Base-by-base conservation (phyloP, 495 filamentous ascomycete species). In the Platismatia glauca region DNA sequence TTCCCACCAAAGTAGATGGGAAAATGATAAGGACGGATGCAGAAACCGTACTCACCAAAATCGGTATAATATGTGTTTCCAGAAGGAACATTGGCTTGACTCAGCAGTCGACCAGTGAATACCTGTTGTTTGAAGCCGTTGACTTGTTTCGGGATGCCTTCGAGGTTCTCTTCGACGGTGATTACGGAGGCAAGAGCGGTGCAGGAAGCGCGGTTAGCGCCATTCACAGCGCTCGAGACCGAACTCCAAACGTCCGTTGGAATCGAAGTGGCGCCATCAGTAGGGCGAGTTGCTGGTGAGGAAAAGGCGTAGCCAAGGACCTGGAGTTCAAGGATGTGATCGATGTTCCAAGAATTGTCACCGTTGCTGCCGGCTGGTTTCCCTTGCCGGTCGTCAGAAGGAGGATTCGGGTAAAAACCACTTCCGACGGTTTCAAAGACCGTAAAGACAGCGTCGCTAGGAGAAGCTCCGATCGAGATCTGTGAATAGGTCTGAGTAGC, bases 111-210 rank as follows among this genome's bases (percentile, higher is more conserved):
- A 24, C 53, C 48, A 7, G 37, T 44, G 24, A 62, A 44, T 3
- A 57, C 60, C 34, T 62, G 20, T 12, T 57, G 31, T n/a, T 62
- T 62, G 60, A 62, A 57, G 27, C 53, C 22, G 53, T 62, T 62
- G 52, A 57, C 16, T 20, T 1, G 16, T 4, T 46, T 62, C 1
- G 60, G 60, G 22, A 62, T 62, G 31, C 60, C 60, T n/a, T 57
- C 4, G 27, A 62, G 60, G 11, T 62, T 62, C 1, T 62, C 9
- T 6, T 43, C 24, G 13, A 46, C 29, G 0, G 60, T 57, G 9
- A 57, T 11, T n/a, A 15, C n/a, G 0, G 7, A 2, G 22, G 52
- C 60, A 4, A 62, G 22, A 6, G 52, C 35, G 4, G 37, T 57
- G 13, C 16, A 29, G 18, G 48, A 13, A 53, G 15, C 1, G 58